These are phyloP conservation scores for Paraphoma chrysanthemicola DNA, from an alignment of 2,329 filamentous ascomycete genomes.

Conservation along the genomic window DNA sequence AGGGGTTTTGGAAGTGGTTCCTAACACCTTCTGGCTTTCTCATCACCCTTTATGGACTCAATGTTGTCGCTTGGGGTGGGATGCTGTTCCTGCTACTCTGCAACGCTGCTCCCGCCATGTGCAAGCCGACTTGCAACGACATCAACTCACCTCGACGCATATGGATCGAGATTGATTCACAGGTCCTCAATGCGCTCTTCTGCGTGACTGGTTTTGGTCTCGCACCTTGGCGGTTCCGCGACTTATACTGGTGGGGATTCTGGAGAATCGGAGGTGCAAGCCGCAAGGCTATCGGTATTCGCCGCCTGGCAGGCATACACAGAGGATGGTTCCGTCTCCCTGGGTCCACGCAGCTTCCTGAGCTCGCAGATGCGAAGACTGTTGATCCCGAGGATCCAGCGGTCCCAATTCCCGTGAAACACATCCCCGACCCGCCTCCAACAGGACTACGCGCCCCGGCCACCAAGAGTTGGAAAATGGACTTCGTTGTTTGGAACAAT, in stretches of 20 bases:
- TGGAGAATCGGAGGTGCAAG: constrained; percentile 63
- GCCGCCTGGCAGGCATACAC: constrained; percentile 76
- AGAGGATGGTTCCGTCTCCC: constrained; percentile 76
- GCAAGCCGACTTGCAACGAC: constrained; percentile 71
- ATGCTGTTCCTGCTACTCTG: constrained; percentile 88
- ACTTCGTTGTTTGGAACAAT: constrained; percentile 80
- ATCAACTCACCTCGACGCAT: constrained; percentile 78
- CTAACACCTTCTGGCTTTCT: constrained; percentile 78
- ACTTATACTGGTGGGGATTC: constrained; percentile 74
- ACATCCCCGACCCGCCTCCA: constrained; percentile 71
- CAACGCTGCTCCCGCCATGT: constrained; percentile 77
- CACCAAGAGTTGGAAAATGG: constrained; percentile 76
- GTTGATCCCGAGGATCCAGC: constrained; percentile 50
- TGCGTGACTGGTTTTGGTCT: constrained; percentile 86
- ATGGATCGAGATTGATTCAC: constrained; percentile 86
- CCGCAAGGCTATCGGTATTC: constrained; percentile 59
- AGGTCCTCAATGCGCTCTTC: constrained; percentile 84
- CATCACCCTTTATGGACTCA: constrained; percentile 79
- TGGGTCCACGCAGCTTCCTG: constrained; percentile 65
- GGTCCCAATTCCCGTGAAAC: constrained; percentile 69
- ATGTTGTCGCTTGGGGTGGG: constrained; percentile 86
- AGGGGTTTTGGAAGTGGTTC: constrained; percentile 75
- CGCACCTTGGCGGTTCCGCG: constrained; percentile 83
- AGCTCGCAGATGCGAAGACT: constrained; percentile 27
- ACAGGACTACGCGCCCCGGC: constrained; percentile 74